A percentile compares a stretch with the other conserved stretches of the same genome.
Evolutionary conservation across 2,329 filamentous ascomycete species (phyloP).

Genomic region (Nannizziopsis arthrosporioides): DNA sequence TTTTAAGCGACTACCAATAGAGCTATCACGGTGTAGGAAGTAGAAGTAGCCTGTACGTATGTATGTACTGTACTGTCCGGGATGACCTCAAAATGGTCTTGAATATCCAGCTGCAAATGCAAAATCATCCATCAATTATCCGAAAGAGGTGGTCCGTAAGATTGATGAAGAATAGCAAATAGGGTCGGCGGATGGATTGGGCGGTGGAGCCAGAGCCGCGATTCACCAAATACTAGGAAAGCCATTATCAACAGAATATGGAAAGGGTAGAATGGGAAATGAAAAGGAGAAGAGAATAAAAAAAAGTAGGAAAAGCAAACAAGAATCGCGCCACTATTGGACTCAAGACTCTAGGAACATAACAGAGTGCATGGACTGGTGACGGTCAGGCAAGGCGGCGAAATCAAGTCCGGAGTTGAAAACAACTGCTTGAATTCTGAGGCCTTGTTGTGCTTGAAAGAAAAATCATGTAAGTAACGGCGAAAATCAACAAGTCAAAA

Average conservation of each 20-base stretch:
- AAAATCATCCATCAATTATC: not conserved
- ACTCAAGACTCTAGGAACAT: conserved; percentile 31
- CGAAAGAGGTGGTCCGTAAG: not conserved
- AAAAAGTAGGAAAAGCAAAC: conserved; percentile 18
- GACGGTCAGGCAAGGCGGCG: not conserved
- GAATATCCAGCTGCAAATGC: conserved; percentile 2
- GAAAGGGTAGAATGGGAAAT: not conserved
- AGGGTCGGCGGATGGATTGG: not conserved
- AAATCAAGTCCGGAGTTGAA: conserved; percentile 5
- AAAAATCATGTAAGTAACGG: conserved; percentile 17
- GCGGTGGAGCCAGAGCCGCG: conserved; percentile 1
- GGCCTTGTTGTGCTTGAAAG: not conserved
- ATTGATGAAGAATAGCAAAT: not conserved
- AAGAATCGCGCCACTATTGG: conserved; percentile 7
- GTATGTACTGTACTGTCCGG: conserved; percentile 6
- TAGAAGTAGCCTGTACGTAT: not conserved
- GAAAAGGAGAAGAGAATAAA: conserved; percentile 11
- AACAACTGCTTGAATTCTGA: not conserved
- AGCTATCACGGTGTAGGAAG: not conserved
- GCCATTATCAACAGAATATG: conserved; percentile 16
- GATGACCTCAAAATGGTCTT: conserved; percentile 1
- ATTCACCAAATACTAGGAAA: conserved; percentile 5
- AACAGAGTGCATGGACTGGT: conserved; percentile 22
- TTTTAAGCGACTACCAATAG: conserved; percentile 6
- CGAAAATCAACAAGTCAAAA: conserved; percentile 11